Evolutionary conservation across 1,139 yeast species (phyloP).

Genomic region (Martiniozyma asiatica): DNA sequence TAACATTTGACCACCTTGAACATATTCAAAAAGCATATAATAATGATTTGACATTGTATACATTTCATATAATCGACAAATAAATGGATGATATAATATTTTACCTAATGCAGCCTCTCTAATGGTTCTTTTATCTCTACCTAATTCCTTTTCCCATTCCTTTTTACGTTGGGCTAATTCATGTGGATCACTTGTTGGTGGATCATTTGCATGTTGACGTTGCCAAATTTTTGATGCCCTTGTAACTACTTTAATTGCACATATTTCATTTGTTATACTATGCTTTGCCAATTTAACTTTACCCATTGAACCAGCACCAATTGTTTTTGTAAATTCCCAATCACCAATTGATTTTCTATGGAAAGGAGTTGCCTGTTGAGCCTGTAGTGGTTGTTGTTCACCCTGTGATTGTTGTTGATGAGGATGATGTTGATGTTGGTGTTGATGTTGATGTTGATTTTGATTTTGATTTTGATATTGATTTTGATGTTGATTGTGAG

Average conservation of each 20-base stretch:
- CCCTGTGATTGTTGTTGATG: conserved; percentile 3
- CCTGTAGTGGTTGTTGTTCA: conserved; percentile 7
- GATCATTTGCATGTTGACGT: conserved; percentile 64
- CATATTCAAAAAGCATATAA: conserved; percentile 94
- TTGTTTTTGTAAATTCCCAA: conserved; percentile 91
- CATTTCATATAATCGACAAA: conserved; percentile 86
- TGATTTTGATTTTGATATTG: too few species aligned
- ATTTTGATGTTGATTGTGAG: too few species aligned
- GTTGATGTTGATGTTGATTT: conserved; percentile 9
- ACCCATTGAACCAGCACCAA: conserved; percentile 99
- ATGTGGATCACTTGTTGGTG: conserved; percentile 45
- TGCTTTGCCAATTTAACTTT: conserved; percentile 91
- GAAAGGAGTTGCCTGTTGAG: conserved; percentile 25
- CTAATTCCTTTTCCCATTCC: conserved; percentile 75
- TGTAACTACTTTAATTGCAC: conserved; percentile 79
- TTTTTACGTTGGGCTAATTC: conserved; percentile 54
- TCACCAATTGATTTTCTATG: conserved; percentile 89
- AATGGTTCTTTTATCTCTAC: conserved; percentile 83
- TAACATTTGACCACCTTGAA: conserved; percentile 94
- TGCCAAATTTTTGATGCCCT: conserved; percentile 67
- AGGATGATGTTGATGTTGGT: conserved; percentile 2
- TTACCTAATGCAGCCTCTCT: conserved; percentile 93
- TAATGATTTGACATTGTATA: conserved; percentile 95
- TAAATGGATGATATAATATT: conserved; percentile 81
- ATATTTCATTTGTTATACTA: conserved; percentile 65